Percentiles rank a stretch among this genome's conserved stretches.
Conservation (phyloP, 108 stramenopile species). For the Nannochloropsis gaditana region DNA sequence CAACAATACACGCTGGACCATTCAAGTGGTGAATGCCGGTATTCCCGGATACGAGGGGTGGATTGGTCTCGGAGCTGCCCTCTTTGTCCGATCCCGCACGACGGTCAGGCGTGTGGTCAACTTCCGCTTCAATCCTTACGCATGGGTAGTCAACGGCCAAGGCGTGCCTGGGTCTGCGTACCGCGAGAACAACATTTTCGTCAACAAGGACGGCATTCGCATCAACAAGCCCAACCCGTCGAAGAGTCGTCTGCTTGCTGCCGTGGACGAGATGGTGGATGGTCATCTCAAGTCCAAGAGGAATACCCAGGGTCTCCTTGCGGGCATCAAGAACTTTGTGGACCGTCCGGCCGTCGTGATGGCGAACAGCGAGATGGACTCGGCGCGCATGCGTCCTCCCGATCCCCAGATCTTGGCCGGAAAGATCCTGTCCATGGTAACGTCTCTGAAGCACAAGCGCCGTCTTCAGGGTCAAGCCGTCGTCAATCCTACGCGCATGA, state of each 20-base stretch:
- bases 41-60: neutral
- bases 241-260: neutral
- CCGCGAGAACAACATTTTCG: neutral
- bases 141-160: neutral
- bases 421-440: neutral
- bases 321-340: neutral
- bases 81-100: neutral
- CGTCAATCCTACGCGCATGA: neutral
- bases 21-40: neutral
- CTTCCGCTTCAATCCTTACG: neutral
- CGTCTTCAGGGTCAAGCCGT: neutral
- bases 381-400: neutral
- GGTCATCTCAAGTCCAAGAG: neutral
- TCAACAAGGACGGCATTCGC: neutral
- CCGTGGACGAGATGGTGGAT: neutral
- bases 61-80: neutral
- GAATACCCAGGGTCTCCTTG: neutral
- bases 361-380: conserved; percentile 16
- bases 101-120: neutral
- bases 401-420: neutral
- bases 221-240: neutral
- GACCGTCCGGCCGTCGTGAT: neutral
- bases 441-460: neutral
- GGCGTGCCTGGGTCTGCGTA: neutral
- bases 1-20: neutral